Percentiles rank a stretch among this genome's conserved stretches.
Evolutionary conservation across 1,284 basidiomycete species (phyloP).

Genomic region (Puccinia hordei): DNA sequence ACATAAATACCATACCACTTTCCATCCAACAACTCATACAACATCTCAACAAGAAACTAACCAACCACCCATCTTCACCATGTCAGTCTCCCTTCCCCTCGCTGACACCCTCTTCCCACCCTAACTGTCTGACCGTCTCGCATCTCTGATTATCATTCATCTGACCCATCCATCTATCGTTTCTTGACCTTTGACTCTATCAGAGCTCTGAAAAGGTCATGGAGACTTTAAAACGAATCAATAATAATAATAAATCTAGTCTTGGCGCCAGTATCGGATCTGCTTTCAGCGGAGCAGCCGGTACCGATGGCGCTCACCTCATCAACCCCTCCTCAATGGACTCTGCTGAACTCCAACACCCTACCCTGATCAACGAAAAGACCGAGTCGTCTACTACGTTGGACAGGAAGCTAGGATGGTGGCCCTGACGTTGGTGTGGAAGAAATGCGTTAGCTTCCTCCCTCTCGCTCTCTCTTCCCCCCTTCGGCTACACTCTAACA

Average conservation of each 20-base stretch:
- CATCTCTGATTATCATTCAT: neutral
- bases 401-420: slow-evolving; percentile 41
- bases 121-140: neutral
- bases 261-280: slow-evolving; percentile 51
- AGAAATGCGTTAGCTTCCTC: slow-evolving; percentile 43
- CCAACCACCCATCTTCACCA: neutral
- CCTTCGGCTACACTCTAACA: neutral
- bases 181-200: neutral
- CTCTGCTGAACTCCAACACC: slow-evolving; percentile 21
- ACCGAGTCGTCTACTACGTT: slow-evolving; percentile 49
- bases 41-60: neutral
- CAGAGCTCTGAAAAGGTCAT: slow-evolving; percentile 12
- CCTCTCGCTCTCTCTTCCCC: neutral
- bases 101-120: neutral
- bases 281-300: slow-evolving; percentile 49
- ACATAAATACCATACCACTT: too few species aligned
- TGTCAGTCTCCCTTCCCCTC: slow-evolving; percentile 4
- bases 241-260: slow-evolving; percentile 47
- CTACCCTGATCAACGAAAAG: slow-evolving; percentile 20
- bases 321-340: neutral
- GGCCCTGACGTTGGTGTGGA: slow-evolving; percentile 48
- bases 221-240: slow-evolving; percentile 44
- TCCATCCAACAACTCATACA: neutral
- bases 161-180: neutral
- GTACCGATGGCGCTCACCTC: slow-evolving; percentile 49